Evolutionary conservation across 768 basidiomycete genomes (phyloP).

Genomic region (Serendipita sp.): DNA sequence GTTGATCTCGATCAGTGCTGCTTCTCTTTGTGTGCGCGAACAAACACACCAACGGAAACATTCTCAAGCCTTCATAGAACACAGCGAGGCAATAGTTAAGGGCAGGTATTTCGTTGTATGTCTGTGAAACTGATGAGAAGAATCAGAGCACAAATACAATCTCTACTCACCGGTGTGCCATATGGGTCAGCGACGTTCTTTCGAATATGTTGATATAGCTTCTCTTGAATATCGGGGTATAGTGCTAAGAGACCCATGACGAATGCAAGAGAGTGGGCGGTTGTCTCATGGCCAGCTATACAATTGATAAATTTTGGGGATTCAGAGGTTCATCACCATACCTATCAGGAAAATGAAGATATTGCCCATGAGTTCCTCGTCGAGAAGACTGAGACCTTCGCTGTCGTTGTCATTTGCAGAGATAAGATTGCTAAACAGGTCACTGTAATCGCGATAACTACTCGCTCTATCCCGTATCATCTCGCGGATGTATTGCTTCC

Average conservation of each 20-base stretch:
- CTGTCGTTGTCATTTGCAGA: slow-evolving; percentile 27
- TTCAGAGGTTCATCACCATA: no score
- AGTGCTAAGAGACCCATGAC: slow-evolving; percentile 16
- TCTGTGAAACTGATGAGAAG: slow-evolving; percentile 16
- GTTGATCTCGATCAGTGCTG: neutral
- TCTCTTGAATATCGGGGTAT: slow-evolving; percentile 18
- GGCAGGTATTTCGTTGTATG: slow-evolving; percentile 22
- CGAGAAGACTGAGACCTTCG: slow-evolving; percentile 21
- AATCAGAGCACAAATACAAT: neutral
- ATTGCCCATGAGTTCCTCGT: slow-evolving; percentile 33
- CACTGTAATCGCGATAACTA: slow-evolving; percentile 8
- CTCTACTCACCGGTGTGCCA: slow-evolving; percentile 16
- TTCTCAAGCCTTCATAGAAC: slow-evolving; percentile 4
- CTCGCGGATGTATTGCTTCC: slow-evolving; percentile 12
- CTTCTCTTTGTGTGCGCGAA: slow-evolving; percentile 15
- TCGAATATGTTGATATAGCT: slow-evolving; percentile 13
- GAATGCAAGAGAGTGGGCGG: slow-evolving; percentile 16
- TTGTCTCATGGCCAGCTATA: slow-evolving; percentile 17
- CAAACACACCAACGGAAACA: slow-evolving; percentile 2
- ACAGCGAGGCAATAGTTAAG: slow-evolving; percentile 1
- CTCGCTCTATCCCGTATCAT: slow-evolving; percentile 12
- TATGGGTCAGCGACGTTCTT: slow-evolving; percentile 10
- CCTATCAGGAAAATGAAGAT: slow-evolving; percentile 13
- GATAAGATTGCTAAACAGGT: slow-evolving; percentile 30
- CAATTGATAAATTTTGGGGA: slow-evolving; percentile 30